A percentile compares a stretch with the other conserved stretches of the same genome.
phyloP scores from a whole-genome alignment of 2,329 filamentous ascomycete species.

The Westerdykella ornata region DNA sequence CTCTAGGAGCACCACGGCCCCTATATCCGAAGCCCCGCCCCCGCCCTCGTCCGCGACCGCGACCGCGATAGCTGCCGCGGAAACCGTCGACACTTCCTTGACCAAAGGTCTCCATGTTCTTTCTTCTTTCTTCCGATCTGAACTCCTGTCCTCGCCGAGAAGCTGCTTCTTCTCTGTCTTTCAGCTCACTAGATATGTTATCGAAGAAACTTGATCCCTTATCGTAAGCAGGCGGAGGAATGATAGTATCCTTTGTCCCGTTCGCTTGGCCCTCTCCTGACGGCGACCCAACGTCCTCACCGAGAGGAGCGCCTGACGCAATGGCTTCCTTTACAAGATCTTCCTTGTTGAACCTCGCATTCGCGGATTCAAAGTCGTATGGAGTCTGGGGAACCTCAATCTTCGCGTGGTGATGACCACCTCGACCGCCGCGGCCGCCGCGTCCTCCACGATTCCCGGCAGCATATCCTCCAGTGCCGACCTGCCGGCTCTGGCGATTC shows the following conservation, averaged over 20 bases:
- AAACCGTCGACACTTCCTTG: conserved; percentile 89
- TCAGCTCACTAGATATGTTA: conserved; percentile 92
- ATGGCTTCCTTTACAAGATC: conserved; percentile 85
- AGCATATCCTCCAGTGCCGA: conserved; percentile 37
- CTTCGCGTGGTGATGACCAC: conserved; percentile 50
- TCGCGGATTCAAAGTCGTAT: conserved; percentile 82
- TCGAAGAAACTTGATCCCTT: conserved; percentile 91
- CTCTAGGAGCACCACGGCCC: conserved; percentile 39
- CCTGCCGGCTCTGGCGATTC: conserved; percentile 46
- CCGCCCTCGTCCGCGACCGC: conserved; percentile 66
- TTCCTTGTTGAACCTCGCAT: conserved; percentile 85
- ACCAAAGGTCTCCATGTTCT: conserved; percentile 96
- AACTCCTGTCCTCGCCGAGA: conserved; percentile 69
- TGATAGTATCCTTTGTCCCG: conserved; percentile 37
- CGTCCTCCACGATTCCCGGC: conserved; percentile 32
- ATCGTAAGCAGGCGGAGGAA: conserved; percentile 62
- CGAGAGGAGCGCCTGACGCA: conserved; percentile 64
- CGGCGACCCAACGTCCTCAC: conserved; percentile 36
- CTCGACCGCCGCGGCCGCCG: conserved; percentile 45
- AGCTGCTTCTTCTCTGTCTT: conserved; percentile 71
- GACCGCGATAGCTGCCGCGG: conserved; percentile 69
- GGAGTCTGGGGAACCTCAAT: conserved; percentile 86
- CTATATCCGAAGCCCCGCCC: conserved; percentile 44
- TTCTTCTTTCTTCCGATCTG: conserved; percentile 85
- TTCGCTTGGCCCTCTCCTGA: conserved; percentile 36